These are phyloP conservation scores for Xylariaceae sp. DNA, from an alignment of 2,329 filamentous ascomycete species.

Conservation along the genomic window DNA sequence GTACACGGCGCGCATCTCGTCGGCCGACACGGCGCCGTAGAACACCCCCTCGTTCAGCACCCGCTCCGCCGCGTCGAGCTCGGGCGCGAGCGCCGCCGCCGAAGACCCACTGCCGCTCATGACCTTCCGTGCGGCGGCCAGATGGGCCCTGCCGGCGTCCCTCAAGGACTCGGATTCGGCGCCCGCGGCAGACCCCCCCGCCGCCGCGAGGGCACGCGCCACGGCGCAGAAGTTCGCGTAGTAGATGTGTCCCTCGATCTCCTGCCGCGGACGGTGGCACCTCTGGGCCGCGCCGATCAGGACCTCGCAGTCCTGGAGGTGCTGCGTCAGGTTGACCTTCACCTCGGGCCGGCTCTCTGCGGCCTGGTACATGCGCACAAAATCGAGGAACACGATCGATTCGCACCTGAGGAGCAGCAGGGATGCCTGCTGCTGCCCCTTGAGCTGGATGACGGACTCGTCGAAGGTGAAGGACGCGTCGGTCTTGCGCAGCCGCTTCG, in stretches of 20 bases:
- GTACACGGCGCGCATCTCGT: slow-evolving; percentile 44
- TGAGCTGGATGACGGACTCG: slow-evolving; percentile 28
- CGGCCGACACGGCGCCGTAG: slow-evolving; percentile 38
- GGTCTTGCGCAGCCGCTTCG: slow-evolving; percentile 23
- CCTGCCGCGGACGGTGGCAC: slow-evolving; percentile 31
- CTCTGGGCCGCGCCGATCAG: slow-evolving; percentile 32
- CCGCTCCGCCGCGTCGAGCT: slow-evolving; percentile 37
- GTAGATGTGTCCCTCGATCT: slow-evolving; percentile 44
- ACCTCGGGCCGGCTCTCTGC: slow-evolving; percentile 5
- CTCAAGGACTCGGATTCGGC: slow-evolving; percentile 3
- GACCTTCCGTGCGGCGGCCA: slow-evolving; percentile 9
- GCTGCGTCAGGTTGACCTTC: slow-evolving; percentile 20
- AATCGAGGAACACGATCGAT: slow-evolving; percentile 36
- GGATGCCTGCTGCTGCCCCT: slow-evolving; percentile 32
- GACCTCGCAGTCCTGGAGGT: slow-evolving; percentile 30
- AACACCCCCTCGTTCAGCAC: slow-evolving; percentile 40
- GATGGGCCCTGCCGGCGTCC: slow-evolving; percentile 6
- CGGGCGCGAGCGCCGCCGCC: slow-evolving; percentile 24
- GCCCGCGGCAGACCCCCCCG: neutral
- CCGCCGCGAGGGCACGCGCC: slow-evolving; percentile 20
- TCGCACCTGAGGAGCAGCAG: slow-evolving; percentile 42
- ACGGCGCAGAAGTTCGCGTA: slow-evolving; percentile 40
- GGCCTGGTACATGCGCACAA: slow-evolving; percentile 12
- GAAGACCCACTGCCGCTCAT: slow-evolving; percentile 6
- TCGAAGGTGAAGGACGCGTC: slow-evolving; percentile 27